phyloP scores from a whole-genome alignment of 306 rosid genomes.

The Pyrus bretschneideri region DNA sequence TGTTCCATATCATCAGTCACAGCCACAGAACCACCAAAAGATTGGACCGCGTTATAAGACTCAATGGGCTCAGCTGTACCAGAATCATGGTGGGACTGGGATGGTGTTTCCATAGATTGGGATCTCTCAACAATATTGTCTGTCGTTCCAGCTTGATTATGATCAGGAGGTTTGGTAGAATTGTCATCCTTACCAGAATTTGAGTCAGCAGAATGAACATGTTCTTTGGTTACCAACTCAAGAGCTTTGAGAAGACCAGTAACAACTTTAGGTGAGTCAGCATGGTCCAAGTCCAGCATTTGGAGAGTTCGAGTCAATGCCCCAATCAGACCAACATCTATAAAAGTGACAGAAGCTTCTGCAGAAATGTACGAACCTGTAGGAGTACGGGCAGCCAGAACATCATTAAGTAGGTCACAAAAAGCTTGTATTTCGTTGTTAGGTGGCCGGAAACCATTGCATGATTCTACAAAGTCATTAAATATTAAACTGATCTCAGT shows the following conservation, averaged over 20 bases:
- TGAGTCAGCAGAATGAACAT: conserved; percentile 61
- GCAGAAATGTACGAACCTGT: conserved; percentile 75
- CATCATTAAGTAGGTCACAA: conserved; percentile 82
- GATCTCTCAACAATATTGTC: conserved; percentile 47
- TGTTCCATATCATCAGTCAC: conserved; percentile 96
- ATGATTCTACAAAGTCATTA: conserved; percentile 66
- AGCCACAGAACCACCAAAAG: conserved; percentile 88
- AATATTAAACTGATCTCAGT: conserved; percentile 59
- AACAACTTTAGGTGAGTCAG: conserved; percentile 85
- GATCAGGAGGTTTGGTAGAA: conserved; percentile 56
- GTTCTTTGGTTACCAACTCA: conserved; percentile 86
- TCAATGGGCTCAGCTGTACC: conserved; percentile 50
- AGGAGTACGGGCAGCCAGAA: conserved; percentile 82
- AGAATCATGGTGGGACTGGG: conserved; percentile 53
- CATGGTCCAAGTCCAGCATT: conserved; percentile 85
- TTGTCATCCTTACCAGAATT: conserved; percentile 57
- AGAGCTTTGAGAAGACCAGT: conserved; percentile 79
- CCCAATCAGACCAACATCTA: conserved; percentile 76
- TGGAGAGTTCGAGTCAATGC: conserved; percentile 63
- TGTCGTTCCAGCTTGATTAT: conserved; percentile 42
- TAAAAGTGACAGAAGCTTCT: conserved; percentile 82
- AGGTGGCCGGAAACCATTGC: conserved; percentile 53
- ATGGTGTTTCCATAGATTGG: conserved; percentile 56
- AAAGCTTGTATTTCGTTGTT: conserved; percentile 62
- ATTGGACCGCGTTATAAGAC: conserved; percentile 49